Base-by-base conservation (phyloP, 2,329 filamentous ascomycete genomes). In the Alternaria burnsii region DNA sequence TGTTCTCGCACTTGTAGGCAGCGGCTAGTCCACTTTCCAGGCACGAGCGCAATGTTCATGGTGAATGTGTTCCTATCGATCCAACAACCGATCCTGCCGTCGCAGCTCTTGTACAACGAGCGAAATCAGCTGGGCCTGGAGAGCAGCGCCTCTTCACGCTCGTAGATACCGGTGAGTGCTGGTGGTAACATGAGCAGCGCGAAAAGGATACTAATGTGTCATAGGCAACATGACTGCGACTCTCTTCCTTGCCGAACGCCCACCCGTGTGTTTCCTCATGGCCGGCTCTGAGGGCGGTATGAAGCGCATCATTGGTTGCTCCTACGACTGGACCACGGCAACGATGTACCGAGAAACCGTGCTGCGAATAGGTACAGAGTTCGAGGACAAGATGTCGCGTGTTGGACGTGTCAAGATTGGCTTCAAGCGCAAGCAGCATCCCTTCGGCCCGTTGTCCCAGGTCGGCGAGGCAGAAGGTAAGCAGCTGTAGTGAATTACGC, bases 341-440 rank as follows among this genome's bases (percentile, higher is more conserved):
- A 82, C 79, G 0, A 67, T 82, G 50, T 80, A 79, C 51, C 71
- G 79, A 0, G 82, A 84, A 66, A 81, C 78, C 1, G 82, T 84
- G 2, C 55, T 84, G 32, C 71, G 82, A 2, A 74, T 84, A 44
- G 76, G 80, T 28, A 80, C 81, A 0, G 54, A 68, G 16, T 76
- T 78, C 7, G 70, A 78, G 16, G 73, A 80, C 22, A 66, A 67
- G 16, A 80, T 82, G 77, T 65, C 69, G 7, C 66, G 70, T 7
- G 61, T 78, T 8, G 62, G 65, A 26, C 67, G 78, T 6, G 68
- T 82, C 6, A 78, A 71, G 65, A 63, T 75, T 51, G 71, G 72
- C 0, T 72, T 75, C 36, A 73, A 68, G 43, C 52, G 71, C 11
- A 56, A 41, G 34, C 65, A 80, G 69, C 52, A 75, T 76, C 20